Percentiles rank a stretch among this genome's conserved stretches.
These are phyloP conservation scores for Kuraishia hungarica DNA, from an alignment of 805 yeast species.

Conservation along the genomic window DNA sequence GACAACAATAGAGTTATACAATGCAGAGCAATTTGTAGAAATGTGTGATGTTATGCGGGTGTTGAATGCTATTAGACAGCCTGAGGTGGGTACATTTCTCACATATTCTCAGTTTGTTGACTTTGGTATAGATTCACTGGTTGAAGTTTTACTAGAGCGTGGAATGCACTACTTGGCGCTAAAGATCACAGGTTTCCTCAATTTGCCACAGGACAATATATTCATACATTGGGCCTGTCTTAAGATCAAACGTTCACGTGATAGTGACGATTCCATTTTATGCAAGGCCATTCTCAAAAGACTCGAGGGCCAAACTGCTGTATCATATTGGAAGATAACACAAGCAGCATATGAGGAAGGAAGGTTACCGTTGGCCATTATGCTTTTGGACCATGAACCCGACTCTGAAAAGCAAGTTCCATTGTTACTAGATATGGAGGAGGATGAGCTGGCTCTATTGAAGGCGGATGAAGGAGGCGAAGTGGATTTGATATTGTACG, in stretches of 20 bases:
- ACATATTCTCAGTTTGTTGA: slow-evolving; percentile 45
- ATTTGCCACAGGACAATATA: slow-evolving; percentile 39
- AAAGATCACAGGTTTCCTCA: slow-evolving; percentile 44
- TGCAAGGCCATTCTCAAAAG: slow-evolving; percentile 39
- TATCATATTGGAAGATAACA: slow-evolving; percentile 54
- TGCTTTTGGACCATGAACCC: slow-evolving; percentile 63
- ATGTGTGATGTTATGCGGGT: slow-evolving; percentile 56
- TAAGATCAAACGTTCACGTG: slow-evolving; percentile 49
- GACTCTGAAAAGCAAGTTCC: slow-evolving; percentile 51
- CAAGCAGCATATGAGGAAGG: slow-evolving; percentile 76
- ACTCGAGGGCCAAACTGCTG: slow-evolving; percentile 28
- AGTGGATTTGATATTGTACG: slow-evolving; percentile 49
- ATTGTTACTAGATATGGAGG: slow-evolving; percentile 62
- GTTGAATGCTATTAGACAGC: slow-evolving; percentile 57
- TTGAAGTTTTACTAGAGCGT: slow-evolving; percentile 50
- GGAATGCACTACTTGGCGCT: slow-evolving; percentile 55
- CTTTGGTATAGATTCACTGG: slow-evolving; percentile 48
- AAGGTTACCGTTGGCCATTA: slow-evolving; percentile 55
- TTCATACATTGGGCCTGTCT: slow-evolving; percentile 76
- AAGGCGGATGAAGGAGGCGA: slow-evolving; percentile 58
- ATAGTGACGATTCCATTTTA: slow-evolving; percentile 51
- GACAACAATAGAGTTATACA: slow-evolving; percentile 42
- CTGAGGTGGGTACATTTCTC: slow-evolving; percentile 59
- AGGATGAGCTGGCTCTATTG: slow-evolving; percentile 56
- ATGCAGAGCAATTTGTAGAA: slow-evolving; percentile 54